Evolutionary conservation across 176 grass and related monocot species (phyloP), one percentile per base, ranked within the genome.

Genomic region (Aegilops sharonensis): DNA sequence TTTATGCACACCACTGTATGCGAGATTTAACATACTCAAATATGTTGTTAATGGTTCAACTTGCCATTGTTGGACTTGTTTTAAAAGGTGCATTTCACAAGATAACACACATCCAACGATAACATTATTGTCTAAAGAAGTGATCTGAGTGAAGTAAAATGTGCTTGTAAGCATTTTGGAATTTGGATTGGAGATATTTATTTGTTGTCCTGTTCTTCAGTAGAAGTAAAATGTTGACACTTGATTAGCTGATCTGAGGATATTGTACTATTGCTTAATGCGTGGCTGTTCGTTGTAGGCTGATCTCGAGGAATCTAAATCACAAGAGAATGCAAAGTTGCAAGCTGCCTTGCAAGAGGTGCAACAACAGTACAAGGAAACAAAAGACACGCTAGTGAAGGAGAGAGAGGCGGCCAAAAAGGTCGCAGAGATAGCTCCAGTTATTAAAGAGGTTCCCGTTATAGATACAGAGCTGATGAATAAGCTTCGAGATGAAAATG

Each of bases 401-500:
- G 97, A 99, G 61, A 88, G 90, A 43, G 92, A 92, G 84, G 80
- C 87, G 76, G 79, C 83, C 40, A 99, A 96, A 90, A 91, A 84
- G 59, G 89, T 89, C 24, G 52, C 83, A 78, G 90, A 96, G 78
- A 17, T 91, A 70, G 90, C 64, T 82, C 94, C 97, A 69, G 90
- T 94, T 85, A 86, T 99, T 81, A 96, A 99, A 91, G 97, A 99
- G 81, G 92, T 99, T 48, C 90, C 94, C 54, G 87, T 99, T 90
- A 48, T 99, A 88, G 92, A 99, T 75, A 90, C 92, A 48, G 89
- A 88, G 77, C 64, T 96, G 54, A 92, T 96, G 92, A 87, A 93
- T 90, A 96, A 95, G 83, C 92, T 99, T 83, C 92, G 74, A 83
- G 89, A 89, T 77, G 97, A 99, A 94, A 99, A 99, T 90, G 87